Conservation (phyloP, 1,139 yeast species). For the Yamadazyma sp. region DNA sequence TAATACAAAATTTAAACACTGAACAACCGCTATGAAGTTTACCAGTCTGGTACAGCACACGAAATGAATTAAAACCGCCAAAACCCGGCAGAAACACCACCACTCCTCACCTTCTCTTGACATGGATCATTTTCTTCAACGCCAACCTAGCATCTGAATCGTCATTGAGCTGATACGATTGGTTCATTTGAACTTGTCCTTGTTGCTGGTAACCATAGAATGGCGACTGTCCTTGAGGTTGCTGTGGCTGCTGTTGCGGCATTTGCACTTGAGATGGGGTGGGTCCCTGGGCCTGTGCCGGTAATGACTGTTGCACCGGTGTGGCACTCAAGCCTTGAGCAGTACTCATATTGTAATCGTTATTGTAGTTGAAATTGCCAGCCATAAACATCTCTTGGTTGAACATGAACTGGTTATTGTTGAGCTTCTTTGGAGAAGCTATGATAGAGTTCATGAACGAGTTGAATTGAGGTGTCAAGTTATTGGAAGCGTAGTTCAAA, state of each 20-base stretch:
- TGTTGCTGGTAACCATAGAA: constrained; percentile 6
- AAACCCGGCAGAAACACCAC: neutral
- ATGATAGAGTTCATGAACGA: constrained; percentile 44
- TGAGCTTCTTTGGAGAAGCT: constrained; percentile 35
- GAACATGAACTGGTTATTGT: constrained; percentile 24
- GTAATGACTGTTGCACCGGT: constrained; percentile 7
- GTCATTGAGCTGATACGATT: constrained; percentile 19
- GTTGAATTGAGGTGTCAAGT: constrained; percentile 46
- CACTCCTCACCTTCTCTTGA: constrained; percentile 32
- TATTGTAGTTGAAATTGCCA: constrained; percentile 7
- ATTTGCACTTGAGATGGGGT: constrained; percentile 5
- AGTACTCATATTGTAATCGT: constrained; percentile 1
- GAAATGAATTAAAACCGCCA: neutral
- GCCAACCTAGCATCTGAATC: constrained; percentile 45
- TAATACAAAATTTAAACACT: neutral
- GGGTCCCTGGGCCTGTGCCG: constrained; percentile 4
- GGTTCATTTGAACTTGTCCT: constrained; percentile 2
- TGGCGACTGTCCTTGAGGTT: neutral
- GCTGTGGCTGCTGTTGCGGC: too few species aligned
- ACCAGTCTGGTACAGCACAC: neutral
- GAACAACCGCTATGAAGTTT: too few species aligned
- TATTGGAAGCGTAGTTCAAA: constrained; percentile 13
- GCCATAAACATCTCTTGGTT: constrained; percentile 33
- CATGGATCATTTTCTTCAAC: constrained; percentile 39
- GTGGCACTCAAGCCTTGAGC: neutral